phyloP scores from a whole-genome alignment of 2,329 filamentous ascomycete genomes.

The Taxawa tesnikishii region DNA sequence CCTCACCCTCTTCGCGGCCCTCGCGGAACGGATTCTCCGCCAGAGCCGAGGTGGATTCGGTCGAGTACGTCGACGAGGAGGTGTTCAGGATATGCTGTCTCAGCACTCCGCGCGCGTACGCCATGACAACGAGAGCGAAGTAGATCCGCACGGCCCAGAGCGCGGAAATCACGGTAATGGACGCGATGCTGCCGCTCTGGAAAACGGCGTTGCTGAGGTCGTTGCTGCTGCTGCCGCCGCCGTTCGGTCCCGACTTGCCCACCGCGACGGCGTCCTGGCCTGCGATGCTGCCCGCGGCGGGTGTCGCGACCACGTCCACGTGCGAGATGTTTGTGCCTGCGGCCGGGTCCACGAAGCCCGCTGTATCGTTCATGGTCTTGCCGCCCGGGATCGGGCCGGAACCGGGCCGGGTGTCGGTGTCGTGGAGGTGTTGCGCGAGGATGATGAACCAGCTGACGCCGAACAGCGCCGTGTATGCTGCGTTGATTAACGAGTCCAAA shows the following conservation, averaged over 20 bases:
- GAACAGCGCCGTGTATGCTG: constrained; percentile 69
- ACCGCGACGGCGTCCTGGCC: constrained; percentile 44
- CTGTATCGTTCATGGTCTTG: constrained; percentile 46
- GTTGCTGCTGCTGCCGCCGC: constrained; percentile 51
- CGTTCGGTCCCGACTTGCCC: constrained; percentile 21
- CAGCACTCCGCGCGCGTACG: constrained; percentile 67
- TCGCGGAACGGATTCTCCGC: constrained; percentile 58
- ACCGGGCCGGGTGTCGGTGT: constrained; percentile 14
- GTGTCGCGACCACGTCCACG: constrained; percentile 41
- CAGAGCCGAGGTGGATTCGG: too few relatives aligned
- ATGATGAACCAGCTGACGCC: constrained; percentile 76
- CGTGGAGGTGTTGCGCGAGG: constrained; percentile 45
- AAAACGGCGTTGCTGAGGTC: constrained; percentile 30
- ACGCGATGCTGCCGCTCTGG: constrained; percentile 57
- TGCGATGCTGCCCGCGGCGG: constrained; percentile 28
- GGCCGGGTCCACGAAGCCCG: constrained; percentile 53
- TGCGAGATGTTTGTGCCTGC: constrained; percentile 44
- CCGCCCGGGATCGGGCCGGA: constrained; percentile 32
- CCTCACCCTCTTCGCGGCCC: constrained; percentile 60
- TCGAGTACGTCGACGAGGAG: constrained; percentile 13
- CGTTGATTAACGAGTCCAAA: constrained; percentile 71
- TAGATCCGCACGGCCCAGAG: constrained; percentile 71
- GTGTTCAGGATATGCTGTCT: constrained; percentile 49
- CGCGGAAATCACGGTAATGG: constrained; percentile 61
- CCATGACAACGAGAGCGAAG: constrained; percentile 72